A percentile compares a stretch with the other conserved stretches of the same genome.
phyloP scores from a whole-genome alignment of 768 basidiomycete species.

The Tylopilus sp. region DNA sequence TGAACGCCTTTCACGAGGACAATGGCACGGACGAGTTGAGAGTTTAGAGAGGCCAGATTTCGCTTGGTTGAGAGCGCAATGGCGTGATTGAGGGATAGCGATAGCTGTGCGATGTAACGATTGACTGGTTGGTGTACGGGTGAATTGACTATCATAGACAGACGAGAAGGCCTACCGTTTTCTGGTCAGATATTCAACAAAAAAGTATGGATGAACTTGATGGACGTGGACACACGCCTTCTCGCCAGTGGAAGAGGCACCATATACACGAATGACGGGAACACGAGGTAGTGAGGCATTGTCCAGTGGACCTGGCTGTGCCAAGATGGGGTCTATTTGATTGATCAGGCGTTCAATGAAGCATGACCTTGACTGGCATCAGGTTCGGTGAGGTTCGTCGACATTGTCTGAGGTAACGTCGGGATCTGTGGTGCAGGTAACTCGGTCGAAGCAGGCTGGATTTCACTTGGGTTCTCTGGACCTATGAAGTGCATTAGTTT shows the following conservation, averaged over 20 bases:
- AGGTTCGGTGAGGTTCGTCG: too few species aligned
- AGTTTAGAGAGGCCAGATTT: constrained; percentile 54
- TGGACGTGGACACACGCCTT: constrained; percentile 79
- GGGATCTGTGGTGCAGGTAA: not conserved
- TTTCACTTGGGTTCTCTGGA: too few species aligned
- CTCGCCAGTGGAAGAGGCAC: constrained; percentile 70
- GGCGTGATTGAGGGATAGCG: constrained; percentile 78
- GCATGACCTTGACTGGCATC: not conserved
- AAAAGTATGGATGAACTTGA: constrained; percentile 3
- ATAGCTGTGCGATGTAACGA: constrained; percentile 64
- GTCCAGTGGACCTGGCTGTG: constrained; percentile 60
- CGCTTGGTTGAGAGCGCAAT: constrained; percentile 78
- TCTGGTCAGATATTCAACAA: constrained; percentile 62
- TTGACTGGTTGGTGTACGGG: constrained; percentile 48
- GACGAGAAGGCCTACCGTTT: constrained; percentile 45
- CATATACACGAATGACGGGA: constrained; percentile 85
- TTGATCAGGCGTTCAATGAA: constrained; percentile 38
- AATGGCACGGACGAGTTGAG: constrained; percentile 69
- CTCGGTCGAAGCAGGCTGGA: not conserved
- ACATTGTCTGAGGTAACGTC: too few species aligned
- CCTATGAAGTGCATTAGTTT: too few species aligned
- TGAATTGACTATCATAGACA: not conserved
- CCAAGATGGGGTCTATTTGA: constrained; percentile 63
- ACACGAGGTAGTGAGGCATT: constrained; percentile 59
- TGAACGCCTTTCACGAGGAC: constrained; percentile 89